Percentiles rank a stretch among this genome's conserved stretches.
phyloP scores from a whole-genome alignment of 169 alveolate genomes.

The Plasmodium relictum region DNA sequence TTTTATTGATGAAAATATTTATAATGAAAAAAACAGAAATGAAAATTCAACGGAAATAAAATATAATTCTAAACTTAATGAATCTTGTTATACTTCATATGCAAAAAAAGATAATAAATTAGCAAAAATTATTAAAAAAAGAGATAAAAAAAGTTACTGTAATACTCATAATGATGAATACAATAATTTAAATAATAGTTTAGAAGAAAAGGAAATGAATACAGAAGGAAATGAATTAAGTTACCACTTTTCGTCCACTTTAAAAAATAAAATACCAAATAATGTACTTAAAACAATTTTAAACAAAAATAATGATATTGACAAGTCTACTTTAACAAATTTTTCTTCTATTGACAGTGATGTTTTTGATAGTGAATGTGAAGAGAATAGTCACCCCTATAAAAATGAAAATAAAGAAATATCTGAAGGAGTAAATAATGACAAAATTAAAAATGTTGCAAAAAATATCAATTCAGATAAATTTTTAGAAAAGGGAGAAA shows the following conservation, averaged over 20 bases:
- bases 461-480: not conserved
- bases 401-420: not conserved
- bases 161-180: not conserved
- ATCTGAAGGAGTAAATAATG: not conserved
- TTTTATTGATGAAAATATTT: not conserved
- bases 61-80: not conserved
- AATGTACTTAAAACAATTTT: constrained; percentile 13
- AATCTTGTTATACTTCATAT: not conserved
- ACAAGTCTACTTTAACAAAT: constrained; percentile 1
- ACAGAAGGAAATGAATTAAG: constrained; percentile 28
- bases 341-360: constrained; percentile 47
- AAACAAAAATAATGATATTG: not conserved
- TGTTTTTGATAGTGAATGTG: constrained; percentile 25
- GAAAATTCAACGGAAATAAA: not conserved
- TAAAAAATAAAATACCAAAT: constrained; percentile 19
- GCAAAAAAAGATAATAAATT: not conserved
- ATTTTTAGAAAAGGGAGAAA: not conserved
- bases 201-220: constrained; percentile 6
- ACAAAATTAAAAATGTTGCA: not conserved
- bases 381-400: constrained; percentile 2
- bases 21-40: not conserved
- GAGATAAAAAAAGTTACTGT: not conserved
- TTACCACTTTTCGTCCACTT: constrained; percentile 22
- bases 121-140: not conserved
- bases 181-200: not conserved